Evolutionary conservation across 2,329 filamentous ascomycete species (phyloP).

Genomic region (Cytospora paraplurivora): DNA sequence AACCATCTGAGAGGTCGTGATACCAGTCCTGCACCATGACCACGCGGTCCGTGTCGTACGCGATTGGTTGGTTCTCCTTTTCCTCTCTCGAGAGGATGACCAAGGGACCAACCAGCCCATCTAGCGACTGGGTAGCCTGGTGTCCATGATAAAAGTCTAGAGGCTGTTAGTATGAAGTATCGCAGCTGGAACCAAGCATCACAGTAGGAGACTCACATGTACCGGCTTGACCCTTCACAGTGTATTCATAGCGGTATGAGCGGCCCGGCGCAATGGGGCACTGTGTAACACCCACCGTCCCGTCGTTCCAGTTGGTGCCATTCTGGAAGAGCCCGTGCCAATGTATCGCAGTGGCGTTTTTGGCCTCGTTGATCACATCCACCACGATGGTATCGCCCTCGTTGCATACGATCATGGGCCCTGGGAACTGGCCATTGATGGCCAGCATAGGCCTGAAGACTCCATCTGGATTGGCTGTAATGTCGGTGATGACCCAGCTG

Average conservation of each 20-base stretch:
- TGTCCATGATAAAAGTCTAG: conserved; percentile 50
- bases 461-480: conserved; percentile 62
- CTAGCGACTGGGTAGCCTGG: conserved; percentile 62
- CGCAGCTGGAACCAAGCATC: conserved; percentile 7
- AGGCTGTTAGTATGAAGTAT: not conserved
- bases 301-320: conserved; percentile 72
- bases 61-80: conserved; percentile 50
- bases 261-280: conserved; percentile 60
- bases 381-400: conserved; percentile 73
- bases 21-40: conserved; percentile 73
- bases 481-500: conserved; percentile 61
- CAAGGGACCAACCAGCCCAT: conserved; percentile 67
- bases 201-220: conserved; percentile 38
- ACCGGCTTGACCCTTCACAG: conserved; percentile 36
- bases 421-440: conserved; percentile 75
- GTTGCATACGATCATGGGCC: conserved; percentile 72
- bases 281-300: conserved; percentile 61
- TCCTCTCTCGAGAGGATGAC: conserved; percentile 62
- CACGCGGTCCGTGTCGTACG: conserved; percentile 60
- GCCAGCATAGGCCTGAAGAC: conserved; percentile 62
- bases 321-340: conserved; percentile 81
- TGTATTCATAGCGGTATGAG: conserved; percentile 55
- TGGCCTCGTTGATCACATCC: conserved; percentile 67
- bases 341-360: conserved; percentile 69
- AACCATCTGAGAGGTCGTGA: conserved; percentile 52